Base-by-base conservation (phyloP, 345 rosid genomes). In the Moricandia moricandioides region DNA sequence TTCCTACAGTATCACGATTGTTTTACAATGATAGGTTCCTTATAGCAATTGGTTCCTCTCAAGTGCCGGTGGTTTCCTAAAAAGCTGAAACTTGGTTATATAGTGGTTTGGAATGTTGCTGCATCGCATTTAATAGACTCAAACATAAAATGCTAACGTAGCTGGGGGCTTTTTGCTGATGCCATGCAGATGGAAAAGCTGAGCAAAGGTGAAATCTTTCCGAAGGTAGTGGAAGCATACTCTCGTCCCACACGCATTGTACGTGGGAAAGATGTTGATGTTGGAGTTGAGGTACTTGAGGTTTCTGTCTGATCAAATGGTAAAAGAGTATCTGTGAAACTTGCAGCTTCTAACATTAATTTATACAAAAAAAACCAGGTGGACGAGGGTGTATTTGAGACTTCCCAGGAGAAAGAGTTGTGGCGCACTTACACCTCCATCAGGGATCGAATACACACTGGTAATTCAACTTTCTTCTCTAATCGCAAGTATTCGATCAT, bases 211-310 rank as follows among this genome's bases (percentile, higher is more conserved):
- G 69, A 83, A 60, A 83, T 83, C 14, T 90, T 91, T 72, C 89
- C 86, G 0, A 91, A 84, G 84, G 87, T 93, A 57, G 88, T 93
- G 74, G 94, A 91, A 82, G 93, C 93, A 49, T 93, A 93, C 82
- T 89, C 98, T 61, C 97, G 96, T 76, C 98, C 98, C 63, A 89
- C 97, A 33, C 90, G 97, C 68, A 93, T 93, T 54, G 87, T 89
- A 14, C 90, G 96, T 66, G 98, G 98, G 68, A 91, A 93, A 89
- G 91, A 88, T 68, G 69, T 88, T 31, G 88, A 84, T 70, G 55
- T 79, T 69, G 79, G 81, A 70, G 35, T 79, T 47, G 88, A 93
- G 98, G 98, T 91, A 84, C 34, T 17, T 75, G 39, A 18, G 2
- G 51, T 67, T 67, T 60, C 47, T 66, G 57, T 30, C 16, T 72